Evolutionary conservation across 768 basidiomycete species (phyloP).

Genomic region (Termitomyces sp.): DNA sequence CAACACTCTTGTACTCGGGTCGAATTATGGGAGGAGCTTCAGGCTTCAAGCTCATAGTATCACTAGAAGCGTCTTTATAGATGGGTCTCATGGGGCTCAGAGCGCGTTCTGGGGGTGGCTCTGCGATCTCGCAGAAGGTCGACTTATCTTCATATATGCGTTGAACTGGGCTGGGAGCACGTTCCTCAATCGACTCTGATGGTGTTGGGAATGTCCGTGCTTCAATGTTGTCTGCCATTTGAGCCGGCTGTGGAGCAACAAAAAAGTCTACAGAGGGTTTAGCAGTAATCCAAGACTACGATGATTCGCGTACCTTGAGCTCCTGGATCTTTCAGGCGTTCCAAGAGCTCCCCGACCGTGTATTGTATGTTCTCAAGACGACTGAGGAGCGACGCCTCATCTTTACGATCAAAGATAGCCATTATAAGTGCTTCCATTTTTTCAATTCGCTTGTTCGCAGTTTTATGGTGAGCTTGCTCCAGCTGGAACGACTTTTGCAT

Average conservation of each 20-base stretch:
- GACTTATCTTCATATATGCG: background rate
- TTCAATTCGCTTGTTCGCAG: conserved; percentile 8
- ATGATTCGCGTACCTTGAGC: conserved; percentile 11
- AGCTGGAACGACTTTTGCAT: conserved; percentile 12
- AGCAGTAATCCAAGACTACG: background rate
- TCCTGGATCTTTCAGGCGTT: conserved; percentile 18
- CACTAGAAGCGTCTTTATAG: background rate
- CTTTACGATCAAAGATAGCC: conserved; percentile 10
- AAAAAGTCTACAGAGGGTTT: background rate
- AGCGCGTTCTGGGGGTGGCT: background rate
- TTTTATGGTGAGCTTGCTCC: conserved; percentile 1
- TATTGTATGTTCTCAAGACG: conserved; percentile 19
- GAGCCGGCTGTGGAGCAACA: background rate
- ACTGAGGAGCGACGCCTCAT: conserved; percentile 11
- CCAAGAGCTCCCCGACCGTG: conserved; percentile 18
- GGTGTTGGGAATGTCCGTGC: background rate
- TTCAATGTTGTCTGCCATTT: background rate
- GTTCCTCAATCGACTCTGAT: background rate
- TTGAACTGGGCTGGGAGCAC: background rate
- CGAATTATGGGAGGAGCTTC: background rate
- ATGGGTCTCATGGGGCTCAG: background rate
- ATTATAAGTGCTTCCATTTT: conserved; percentile 17
- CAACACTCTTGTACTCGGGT: background rate
- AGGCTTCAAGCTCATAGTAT: background rate
- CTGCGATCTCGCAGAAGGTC: background rate